Evolutionary conservation across 139 green algal genomes (phyloP).

Genomic region (Chlorella sp.): DNA sequence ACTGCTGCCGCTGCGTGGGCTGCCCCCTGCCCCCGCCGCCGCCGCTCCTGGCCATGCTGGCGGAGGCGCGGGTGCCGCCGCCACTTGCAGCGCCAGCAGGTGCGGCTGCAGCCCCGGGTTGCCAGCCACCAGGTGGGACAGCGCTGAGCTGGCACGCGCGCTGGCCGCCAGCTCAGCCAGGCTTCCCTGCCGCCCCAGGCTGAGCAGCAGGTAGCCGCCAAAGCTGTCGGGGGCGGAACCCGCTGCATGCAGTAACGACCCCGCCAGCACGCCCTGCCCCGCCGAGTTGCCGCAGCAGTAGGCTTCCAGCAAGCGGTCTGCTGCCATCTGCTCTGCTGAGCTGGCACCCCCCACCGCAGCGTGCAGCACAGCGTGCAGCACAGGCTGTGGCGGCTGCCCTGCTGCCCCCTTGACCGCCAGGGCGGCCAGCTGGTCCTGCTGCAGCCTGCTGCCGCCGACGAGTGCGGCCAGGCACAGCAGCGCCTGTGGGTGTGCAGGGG

Average conservation of each 20-base stretch:
- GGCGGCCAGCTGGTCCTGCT: slow-evolving; percentile 24
- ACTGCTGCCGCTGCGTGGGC: slow-evolving; percentile 2
- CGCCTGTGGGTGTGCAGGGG: background rate
- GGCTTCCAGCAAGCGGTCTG: slow-evolving; percentile 5
- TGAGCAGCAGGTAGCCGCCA: slow-evolving; percentile 1
- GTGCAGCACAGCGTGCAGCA: slow-evolving; percentile 21
- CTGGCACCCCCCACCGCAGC: background rate
- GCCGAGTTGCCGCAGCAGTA: slow-evolving; percentile 19
- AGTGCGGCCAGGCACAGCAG: slow-evolving; percentile 28
- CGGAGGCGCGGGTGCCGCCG: background rate
- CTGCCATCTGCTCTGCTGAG: slow-evolving; percentile 3
- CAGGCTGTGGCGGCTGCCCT: background rate
- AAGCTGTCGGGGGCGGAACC: background rate
- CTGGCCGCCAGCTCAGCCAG: slow-evolving; percentile 23
- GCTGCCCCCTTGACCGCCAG: background rate
- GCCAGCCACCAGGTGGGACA: slow-evolving; percentile 25
- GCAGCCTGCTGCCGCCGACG: background rate
- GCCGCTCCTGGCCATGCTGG: background rate
- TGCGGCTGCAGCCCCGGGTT: slow-evolving; percentile 18
- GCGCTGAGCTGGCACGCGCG: slow-evolving; percentile 20
- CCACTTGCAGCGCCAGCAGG: slow-evolving; percentile 4
- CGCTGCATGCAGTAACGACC: background rate
- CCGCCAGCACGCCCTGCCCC: slow-evolving; percentile 12
- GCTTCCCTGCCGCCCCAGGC: slow-evolving; percentile 14
- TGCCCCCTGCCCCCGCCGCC: background rate